A percentile compares a stretch with the other conserved stretches of the same genome.
Conservation (phyloP, 768 basidiomycete species). For the Auricularia sp. region DNA sequence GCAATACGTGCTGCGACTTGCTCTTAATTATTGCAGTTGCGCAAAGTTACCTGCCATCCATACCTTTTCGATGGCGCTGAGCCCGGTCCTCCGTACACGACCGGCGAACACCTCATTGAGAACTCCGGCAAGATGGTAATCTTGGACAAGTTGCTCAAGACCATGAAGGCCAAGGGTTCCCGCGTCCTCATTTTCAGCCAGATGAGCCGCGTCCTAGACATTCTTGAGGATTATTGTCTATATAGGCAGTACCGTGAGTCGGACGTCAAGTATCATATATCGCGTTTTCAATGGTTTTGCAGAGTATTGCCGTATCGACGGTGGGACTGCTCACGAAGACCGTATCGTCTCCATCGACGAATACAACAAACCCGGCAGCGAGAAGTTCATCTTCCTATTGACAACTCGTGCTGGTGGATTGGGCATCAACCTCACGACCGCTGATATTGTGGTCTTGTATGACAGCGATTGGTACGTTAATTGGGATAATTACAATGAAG, state of each 20-base stretch:
- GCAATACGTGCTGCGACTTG: too few species aligned
- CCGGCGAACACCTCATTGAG: slow-evolving; percentile 90
- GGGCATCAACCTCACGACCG: slow-evolving; percentile 91
- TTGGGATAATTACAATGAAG: neutral
- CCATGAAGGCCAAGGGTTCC: slow-evolving; percentile 88
- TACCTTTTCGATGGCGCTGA: slow-evolving; percentile 96
- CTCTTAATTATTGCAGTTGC: slow-evolving; percentile 16
- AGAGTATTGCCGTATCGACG: slow-evolving; percentile 98
- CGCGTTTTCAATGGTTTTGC: slow-evolving; percentile 1
- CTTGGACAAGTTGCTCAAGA: slow-evolving; percentile 80
- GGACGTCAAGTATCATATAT: slow-evolving; percentile 5
- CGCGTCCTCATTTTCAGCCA: slow-evolving; percentile 96
- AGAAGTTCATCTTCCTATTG: slow-evolving; percentile 92
- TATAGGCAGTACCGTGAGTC: slow-evolving; percentile 78
- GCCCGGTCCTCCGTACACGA: slow-evolving; percentile 96
- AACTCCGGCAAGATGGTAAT: slow-evolving; percentile 98
- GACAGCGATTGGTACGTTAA: slow-evolving; percentile 82
- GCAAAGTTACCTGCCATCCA: slow-evolving; percentile 71
- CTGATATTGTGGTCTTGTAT: slow-evolving; percentile 90
- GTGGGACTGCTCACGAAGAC: slow-evolving; percentile 91
- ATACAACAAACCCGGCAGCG: slow-evolving; percentile 88
- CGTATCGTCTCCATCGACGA: slow-evolving; percentile 94
- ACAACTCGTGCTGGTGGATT: slow-evolving; percentile 95
- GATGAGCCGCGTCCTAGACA: slow-evolving; percentile 98
- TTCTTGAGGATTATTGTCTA: slow-evolving; percentile 92